Conservation (phyloP, 345 rosid genomes). For the Eucalyptus erythrocorys region DNA sequence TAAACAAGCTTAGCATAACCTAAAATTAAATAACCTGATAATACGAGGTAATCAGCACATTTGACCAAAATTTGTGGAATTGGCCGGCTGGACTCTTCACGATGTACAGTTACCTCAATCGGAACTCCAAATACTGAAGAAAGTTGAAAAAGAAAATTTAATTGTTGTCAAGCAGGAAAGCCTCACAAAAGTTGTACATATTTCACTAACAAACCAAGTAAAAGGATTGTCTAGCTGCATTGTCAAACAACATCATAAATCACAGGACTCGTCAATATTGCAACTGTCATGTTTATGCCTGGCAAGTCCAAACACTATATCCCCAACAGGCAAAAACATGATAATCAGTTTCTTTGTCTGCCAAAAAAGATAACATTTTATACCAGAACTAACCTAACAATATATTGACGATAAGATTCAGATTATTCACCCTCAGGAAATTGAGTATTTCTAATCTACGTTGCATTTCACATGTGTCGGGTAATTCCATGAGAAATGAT, state of each 20-base stretch:
- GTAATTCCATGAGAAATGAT: neutral
- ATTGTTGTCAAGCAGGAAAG: neutral
- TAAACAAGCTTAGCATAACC: neutral
- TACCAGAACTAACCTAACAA: neutral
- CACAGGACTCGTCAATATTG: neutral
- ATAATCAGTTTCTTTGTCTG: neutral
- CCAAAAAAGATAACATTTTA: neutral
- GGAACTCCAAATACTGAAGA: slow-evolving; percentile 85
- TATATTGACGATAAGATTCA: neutral
- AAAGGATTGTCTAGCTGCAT: neutral
- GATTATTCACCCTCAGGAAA: neutral
- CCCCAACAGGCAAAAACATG: neutral
- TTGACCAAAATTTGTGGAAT: slow-evolving; percentile 57
- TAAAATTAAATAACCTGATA: slow-evolving; percentile 42
- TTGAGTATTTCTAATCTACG: neutral
- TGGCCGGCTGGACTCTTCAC: slow-evolving; percentile 55
- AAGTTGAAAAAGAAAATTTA: neutral
- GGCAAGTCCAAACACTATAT: neutral
- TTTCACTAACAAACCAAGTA: neutral
- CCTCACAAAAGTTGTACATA: neutral
- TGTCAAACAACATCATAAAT: neutral
- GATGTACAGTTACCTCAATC: slow-evolving; percentile 60
- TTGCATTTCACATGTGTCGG: neutral
- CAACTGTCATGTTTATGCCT: neutral
- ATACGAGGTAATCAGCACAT: slow-evolving; percentile 77